Evolutionary conservation across 179 eudicot genomes (phyloP).

Genomic region (Dionaea muscipula): DNA sequence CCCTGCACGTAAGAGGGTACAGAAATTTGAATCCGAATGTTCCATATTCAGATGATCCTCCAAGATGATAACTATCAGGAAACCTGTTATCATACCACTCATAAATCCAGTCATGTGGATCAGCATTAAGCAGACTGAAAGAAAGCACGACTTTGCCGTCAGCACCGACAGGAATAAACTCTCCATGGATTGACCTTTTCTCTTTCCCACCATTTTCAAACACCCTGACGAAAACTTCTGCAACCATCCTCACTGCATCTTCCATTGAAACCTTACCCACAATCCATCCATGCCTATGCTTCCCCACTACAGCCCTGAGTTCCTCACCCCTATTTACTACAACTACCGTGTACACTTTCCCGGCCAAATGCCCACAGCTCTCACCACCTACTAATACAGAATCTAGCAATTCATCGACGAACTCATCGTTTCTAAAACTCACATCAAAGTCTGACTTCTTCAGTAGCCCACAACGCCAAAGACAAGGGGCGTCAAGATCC

Average conservation of each 20-base stretch:
- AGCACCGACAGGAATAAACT: constrained; percentile 98
- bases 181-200: constrained; percentile 67
- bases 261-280: constrained; percentile 46
- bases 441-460: constrained; percentile 19
- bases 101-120: constrained; percentile 81
- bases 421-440: constrained; percentile 30
- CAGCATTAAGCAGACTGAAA: constrained; percentile 84
- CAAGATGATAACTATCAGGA: too few species aligned
- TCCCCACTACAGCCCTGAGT: constrained; percentile 75
- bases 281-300: constrained; percentile 88
- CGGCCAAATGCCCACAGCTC: constrained; percentile 21
- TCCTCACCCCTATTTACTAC: constrained; percentile 41
- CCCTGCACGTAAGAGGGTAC: constrained; percentile 41
- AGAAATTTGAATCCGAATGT: constrained; percentile 4
- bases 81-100: constrained; percentile 50
- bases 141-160: constrained; percentile 90
- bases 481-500: constrained; percentile 16
- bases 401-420: constrained; percentile 52
- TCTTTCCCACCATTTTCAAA: constrained; percentile 78
- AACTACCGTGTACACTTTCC: constrained; percentile 60
- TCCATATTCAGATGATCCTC: not conserved
- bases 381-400: constrained; percentile 21
- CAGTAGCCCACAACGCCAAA: constrained; percentile 54
- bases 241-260: constrained; percentile 48
- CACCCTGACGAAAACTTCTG: constrained; percentile 61